A percentile compares a stretch with the other conserved stretches of the same genome.
phyloP scores from a whole-genome alignment of 768 basidiomycete genomes.

The Thelephora ganbajun region DNA sequence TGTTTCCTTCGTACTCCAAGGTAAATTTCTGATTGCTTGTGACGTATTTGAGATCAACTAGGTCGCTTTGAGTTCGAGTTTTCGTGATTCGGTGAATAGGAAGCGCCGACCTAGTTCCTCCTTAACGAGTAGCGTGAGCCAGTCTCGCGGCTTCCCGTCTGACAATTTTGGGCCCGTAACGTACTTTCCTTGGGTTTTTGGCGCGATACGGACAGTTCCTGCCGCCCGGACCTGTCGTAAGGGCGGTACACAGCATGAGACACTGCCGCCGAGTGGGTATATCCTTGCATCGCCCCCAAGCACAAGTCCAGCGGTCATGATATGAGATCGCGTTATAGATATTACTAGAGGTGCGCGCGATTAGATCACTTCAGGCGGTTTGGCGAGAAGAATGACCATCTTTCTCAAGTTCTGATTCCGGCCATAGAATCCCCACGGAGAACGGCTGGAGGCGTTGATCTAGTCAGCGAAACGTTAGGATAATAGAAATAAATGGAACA shows the following conservation, averaged over 20 bases:
- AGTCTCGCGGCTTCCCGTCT: constrained; percentile 36
- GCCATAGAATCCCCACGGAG: constrained; percentile 64
- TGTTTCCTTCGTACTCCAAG: constrained; percentile 45
- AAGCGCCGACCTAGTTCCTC: constrained; percentile 45
- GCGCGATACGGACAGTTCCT: constrained; percentile 31
- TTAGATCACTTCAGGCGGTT: constrained; percentile 10
- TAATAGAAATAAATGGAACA: constrained; percentile 9
- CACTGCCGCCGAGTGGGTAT: constrained; percentile 13
- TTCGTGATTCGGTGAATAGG: neutral
- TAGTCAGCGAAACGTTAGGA: neutral
- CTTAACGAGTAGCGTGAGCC: constrained; percentile 52
- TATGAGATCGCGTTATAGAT: constrained; percentile 37
- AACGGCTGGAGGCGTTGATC: constrained; percentile 29
- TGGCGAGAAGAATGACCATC: constrained; percentile 17
- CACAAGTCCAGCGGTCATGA: constrained; percentile 45
- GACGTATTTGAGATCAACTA: constrained; percentile 65
- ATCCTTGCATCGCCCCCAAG: constrained; percentile 35
- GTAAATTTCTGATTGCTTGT: constrained; percentile 46
- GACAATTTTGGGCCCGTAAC: constrained; percentile 3
- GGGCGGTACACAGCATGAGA: constrained; percentile 33
- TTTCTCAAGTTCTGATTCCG: constrained; percentile 12
- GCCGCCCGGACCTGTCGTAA: constrained; percentile 38
- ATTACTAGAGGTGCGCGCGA: constrained; percentile 27
- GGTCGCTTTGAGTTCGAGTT: neutral
- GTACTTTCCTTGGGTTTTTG: neutral